Evolutionary conservation across 768 basidiomycete genomes (phyloP), one percentile per base, ranked within the genome.

Genomic region (Hypholoma sublateritium): DNA sequence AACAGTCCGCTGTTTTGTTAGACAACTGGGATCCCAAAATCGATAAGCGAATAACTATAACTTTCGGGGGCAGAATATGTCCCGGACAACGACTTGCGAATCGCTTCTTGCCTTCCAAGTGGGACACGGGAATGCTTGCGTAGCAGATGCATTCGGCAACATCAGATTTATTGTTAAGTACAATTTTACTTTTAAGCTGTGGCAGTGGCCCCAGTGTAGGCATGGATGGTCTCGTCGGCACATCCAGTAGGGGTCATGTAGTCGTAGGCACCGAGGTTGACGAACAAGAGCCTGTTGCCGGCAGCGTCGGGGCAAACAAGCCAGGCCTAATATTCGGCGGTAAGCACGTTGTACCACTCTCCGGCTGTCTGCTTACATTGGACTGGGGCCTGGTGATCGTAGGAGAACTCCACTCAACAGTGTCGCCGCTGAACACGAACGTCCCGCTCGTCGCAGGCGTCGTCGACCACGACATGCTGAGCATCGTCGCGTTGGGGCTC

Each of bases 231-330:
- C 68, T 84, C 73, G 62, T 84, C 83, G 2, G 81, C 78, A 62
- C 82, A 84, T 13, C 84, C 84, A 47, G 83, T 69, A 2, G 85
- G 84, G 1, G 85, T 86, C 68, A 74, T 67, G 65, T 83, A 85
- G 28, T 62, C 70, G 60, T 83, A 84, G 11, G 78, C 64, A 1
- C 83, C 84, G 21, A 85, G 76, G 68, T 86, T 85, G 64, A 85
- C 65, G 61, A 77, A 83, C 13, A 83, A 63, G 52, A 74, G 70
- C 42, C 62, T 64, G 65, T 80, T 72, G 12, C 79, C 76, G 35
- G 63, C 66, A 7, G 73, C 69, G 61, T 83, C 80, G 7, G 81
- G 77, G 69, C 82, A 84, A 0, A 84, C 75, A n/a, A 84, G 71
- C 82, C 82, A 84, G 4, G 83, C 83, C 78, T 74, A 39, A 34